Evolutionary conservation across 345 rosid genomes (phyloP).

Genomic region (Boechera retrofracta): DNA sequence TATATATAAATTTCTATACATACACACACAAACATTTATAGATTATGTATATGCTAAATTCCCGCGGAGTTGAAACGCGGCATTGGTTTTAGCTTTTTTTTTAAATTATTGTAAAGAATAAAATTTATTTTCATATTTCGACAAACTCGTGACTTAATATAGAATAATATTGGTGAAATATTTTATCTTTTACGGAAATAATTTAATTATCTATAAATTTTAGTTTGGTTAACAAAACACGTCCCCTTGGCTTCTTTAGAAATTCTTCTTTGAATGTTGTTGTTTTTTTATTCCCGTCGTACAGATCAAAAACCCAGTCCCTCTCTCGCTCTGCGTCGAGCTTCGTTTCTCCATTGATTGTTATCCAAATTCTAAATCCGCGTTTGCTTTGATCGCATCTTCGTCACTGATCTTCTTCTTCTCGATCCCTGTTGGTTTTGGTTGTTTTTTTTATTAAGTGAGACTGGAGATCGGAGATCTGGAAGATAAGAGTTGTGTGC

Average conservation of each 20-base stretch:
- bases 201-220: too few relatives aligned
- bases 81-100: constrained; percentile 50
- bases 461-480: constrained; percentile 34
- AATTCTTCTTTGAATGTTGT: constrained; percentile 36
- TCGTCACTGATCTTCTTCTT: not conserved
- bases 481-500: constrained; percentile 8
- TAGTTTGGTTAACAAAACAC: too few relatives aligned
- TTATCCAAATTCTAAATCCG: not conserved
- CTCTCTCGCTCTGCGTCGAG: constrained; percentile 3
- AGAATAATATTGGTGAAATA: constrained; percentile 22
- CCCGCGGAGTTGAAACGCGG: constrained; percentile 61
- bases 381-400: constrained; percentile 19
- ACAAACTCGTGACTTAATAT: constrained; percentile 36
- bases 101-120: not conserved
- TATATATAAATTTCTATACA: not conserved
- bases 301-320: constrained; percentile 26
- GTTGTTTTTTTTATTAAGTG: not conserved
- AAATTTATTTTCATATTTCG: not conserved
- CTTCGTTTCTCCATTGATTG: not conserved
- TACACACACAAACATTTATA: too few relatives aligned
- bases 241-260: too few relatives aligned
- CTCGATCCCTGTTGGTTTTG: constrained; percentile 21
- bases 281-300: constrained; percentile 29
- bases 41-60: constrained; percentile 23
- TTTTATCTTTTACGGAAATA: not conserved